phyloP scores from a whole-genome alignment of 176 grass and related monocot genomes.

The Triticum dicoccoides region DNA sequence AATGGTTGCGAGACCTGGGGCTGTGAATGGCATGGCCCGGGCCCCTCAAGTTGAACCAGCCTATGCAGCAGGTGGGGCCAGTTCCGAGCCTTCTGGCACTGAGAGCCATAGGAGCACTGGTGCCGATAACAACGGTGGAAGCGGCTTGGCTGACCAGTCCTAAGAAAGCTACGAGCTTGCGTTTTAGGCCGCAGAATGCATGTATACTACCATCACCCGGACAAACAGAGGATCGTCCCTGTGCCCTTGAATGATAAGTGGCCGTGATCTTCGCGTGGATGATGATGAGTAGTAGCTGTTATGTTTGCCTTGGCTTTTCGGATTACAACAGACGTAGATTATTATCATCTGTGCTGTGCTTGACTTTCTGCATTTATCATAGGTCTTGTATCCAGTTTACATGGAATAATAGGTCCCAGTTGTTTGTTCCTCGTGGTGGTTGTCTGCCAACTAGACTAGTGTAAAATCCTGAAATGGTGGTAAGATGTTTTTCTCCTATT shows the following conservation, averaged over 20 bases:
- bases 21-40: slow-evolving; percentile 58
- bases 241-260: slow-evolving; percentile 51
- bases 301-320: slow-evolving; percentile 23
- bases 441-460: not conserved
- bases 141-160: slow-evolving; percentile 29
- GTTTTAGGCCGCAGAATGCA: slow-evolving; percentile 28
- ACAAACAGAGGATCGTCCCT: slow-evolving; percentile 34
- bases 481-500: not conserved
- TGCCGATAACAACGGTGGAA: slow-evolving; percentile 41
- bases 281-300: slow-evolving; percentile 17
- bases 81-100: slow-evolving; percentile 28
- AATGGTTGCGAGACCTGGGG: slow-evolving; percentile 51
- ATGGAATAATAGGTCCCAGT: not conserved
- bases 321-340: slow-evolving; percentile 30
- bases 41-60: slow-evolving; percentile 44
- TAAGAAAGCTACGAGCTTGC: not conserved
- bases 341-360: not conserved
- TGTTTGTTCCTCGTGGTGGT: not conserved
- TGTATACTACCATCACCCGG: slow-evolving; percentile 35
- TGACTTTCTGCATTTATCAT: not conserved
- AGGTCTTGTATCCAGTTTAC: slow-evolving; percentile 22
- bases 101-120: slow-evolving; percentile 75
- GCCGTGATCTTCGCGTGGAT: slow-evolving; percentile 34
- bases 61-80: slow-evolving; percentile 25
- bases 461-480: not conserved